These are phyloP conservation scores for Pichia cactophila DNA, from an alignment of 1,139 yeast genomes.

Conservation along the genomic window DNA sequence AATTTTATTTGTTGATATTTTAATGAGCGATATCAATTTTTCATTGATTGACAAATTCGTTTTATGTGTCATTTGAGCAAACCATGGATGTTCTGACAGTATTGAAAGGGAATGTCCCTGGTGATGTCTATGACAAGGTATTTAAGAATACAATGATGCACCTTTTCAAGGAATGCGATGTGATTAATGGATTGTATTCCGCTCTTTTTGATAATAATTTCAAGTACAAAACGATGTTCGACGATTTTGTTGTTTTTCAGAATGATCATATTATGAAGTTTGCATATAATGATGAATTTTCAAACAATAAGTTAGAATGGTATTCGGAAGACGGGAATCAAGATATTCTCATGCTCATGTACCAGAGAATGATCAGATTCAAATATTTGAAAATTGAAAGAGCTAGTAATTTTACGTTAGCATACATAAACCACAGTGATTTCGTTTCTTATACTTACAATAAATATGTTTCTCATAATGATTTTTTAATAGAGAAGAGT, in stretches of 20 bases:
- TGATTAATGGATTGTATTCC: neutral
- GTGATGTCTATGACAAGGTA: neutral
- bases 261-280: neutral
- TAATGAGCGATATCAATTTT: no score
- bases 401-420: neutral
- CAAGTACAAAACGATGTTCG: neutral
- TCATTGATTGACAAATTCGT: neutral
- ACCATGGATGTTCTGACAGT: neutral
- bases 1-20: no score
- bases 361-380: neutral
- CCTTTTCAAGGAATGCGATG: neutral
- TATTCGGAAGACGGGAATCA: neutral
- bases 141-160: neutral
- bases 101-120: neutral
- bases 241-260: neutral
- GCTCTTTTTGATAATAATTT: neutral
- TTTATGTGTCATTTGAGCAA: neutral
- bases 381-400: no score
- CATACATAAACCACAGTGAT: neutral
- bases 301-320: no score
- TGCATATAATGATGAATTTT: neutral
- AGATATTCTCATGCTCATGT: no score
- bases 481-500: neutral
- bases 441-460: neutral
- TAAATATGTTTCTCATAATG: neutral